phyloP scores from a whole-genome alignment of 768 basidiomycete genomes.

The Tricholoma hemisulphureum region DNA sequence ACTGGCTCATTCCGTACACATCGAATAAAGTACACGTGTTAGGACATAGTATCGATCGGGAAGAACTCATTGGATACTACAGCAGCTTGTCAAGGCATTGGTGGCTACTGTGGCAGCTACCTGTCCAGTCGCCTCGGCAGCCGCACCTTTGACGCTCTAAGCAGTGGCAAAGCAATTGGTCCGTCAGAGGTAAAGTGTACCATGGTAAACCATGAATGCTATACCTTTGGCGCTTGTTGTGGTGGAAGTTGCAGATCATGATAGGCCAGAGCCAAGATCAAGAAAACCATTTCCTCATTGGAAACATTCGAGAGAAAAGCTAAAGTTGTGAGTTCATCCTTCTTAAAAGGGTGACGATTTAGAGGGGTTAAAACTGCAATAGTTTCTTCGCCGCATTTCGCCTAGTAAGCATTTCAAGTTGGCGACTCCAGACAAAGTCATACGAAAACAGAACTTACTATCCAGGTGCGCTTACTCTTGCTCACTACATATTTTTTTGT shows the following conservation, averaged over 20 bases:
- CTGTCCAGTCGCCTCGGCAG: not conserved
- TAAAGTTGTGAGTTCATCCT: conserved; percentile 15
- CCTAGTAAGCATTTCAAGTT: too few species aligned
- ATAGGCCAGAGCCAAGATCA: conserved; percentile 12
- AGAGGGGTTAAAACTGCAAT: conserved; percentile 12
- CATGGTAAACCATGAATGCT: not conserved
- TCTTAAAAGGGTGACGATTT: conserved; percentile 11
- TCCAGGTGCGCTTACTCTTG: conserved; percentile 10
- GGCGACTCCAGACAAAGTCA: too few species aligned
- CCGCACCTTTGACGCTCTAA: not conserved
- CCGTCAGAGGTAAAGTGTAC: not conserved
- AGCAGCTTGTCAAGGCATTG: too few species aligned
- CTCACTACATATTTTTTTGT: conserved; percentile 11
- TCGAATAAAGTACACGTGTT: too few species aligned
- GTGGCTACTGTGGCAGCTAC: not conserved
- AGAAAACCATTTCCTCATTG: conserved; percentile 18
- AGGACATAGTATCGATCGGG: too few species aligned
- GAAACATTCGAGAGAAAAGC: conserved; percentile 11
- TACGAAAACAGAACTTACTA: conserved; percentile 7
- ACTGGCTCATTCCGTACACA: too few species aligned
- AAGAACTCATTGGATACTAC: too few species aligned
- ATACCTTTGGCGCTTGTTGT: conserved; percentile 8
- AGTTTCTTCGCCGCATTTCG: conserved; percentile 5
- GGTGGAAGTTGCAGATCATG: conserved; percentile 12
- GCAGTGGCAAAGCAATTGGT: not conserved